Evolutionary conservation across 345 rosid genomes (phyloP).

Genomic region (Murraya paniculata): DNA sequence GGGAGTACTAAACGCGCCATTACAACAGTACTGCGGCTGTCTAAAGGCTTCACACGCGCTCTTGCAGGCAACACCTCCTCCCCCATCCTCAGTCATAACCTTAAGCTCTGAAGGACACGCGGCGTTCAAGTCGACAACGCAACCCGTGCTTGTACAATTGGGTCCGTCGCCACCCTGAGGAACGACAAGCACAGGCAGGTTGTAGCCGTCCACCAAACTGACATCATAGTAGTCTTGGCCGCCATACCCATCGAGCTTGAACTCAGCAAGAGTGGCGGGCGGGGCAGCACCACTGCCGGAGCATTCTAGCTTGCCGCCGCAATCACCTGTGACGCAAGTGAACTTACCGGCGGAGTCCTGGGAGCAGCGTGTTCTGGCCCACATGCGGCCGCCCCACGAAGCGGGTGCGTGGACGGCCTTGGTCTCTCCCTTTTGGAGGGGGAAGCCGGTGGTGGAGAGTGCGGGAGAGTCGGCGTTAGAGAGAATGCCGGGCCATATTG

Average conservation of each 20-base stretch:
- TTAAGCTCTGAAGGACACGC: constrained; percentile 79
- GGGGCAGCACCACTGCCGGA: constrained; percentile 72
- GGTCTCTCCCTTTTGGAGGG: constrained; percentile 63
- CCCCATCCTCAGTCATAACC: constrained; percentile 46
- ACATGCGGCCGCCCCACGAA: constrained; percentile 91
- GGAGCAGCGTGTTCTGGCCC: constrained; percentile 85
- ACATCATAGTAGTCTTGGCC: constrained; percentile 81
- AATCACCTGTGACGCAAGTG: constrained; percentile 80
- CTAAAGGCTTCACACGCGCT: constrained; percentile 90
- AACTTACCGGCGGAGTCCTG: constrained; percentile 60
- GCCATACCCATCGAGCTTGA: constrained; percentile 70
- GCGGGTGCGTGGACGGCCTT: constrained; percentile 56
- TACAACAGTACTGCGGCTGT: constrained; percentile 81
- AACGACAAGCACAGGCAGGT: constrained; percentile 71
- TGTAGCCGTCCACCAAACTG: constrained; percentile 94
- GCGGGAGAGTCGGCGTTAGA: constrained; percentile 69
- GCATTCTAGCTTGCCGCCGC: constrained; percentile 81
- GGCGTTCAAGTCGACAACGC: constrained; percentile 68
- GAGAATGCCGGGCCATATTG: constrained; percentile 87
- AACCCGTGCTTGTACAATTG: constrained; percentile 74
- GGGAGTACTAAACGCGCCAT: constrained; percentile 65
- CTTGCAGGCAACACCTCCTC: constrained; percentile 59
- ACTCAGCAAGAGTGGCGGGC: constrained; percentile 84
- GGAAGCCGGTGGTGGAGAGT: constrained; percentile 78
- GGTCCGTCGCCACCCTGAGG: constrained; percentile 77